Percentiles rank a stretch among this genome's conserved stretches.
Evolutionary conservation across 1,284 basidiomycete genomes (phyloP).

Genomic region (Heimioporus retisporus): DNA sequence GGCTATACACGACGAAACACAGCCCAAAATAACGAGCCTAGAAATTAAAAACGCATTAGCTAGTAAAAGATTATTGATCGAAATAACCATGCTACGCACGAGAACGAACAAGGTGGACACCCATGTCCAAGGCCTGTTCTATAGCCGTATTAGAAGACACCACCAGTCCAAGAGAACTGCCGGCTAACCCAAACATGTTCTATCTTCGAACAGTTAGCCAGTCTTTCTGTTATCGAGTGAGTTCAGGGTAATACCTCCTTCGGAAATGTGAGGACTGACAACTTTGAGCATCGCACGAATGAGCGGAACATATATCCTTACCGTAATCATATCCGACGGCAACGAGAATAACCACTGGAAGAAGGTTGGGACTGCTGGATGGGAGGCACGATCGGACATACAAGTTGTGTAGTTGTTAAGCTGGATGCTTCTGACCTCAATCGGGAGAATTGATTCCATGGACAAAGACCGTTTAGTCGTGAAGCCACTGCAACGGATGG

Average conservation of each 20-base stretch:
- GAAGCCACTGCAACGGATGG: no score
- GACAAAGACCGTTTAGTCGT: no score
- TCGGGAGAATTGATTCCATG: no score
- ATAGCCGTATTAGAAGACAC: not conserved
- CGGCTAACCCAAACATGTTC: slow-evolving; percentile 4
- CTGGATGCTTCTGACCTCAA: not conserved
- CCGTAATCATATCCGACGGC: not conserved
- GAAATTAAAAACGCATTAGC: not conserved
- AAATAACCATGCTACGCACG: not conserved
- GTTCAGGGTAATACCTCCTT: not conserved
- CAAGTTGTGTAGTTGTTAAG: not conserved
- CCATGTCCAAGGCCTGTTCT: not conserved
- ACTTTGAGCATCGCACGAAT: not conserved
- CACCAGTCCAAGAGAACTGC: no score
- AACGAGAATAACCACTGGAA: not conserved
- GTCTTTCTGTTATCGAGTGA: not conserved
- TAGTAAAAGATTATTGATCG: no score
- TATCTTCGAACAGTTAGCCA: not conserved
- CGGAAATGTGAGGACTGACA: not conserved
- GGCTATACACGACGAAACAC: not conserved
- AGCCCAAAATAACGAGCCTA: not conserved
- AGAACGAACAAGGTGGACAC: not conserved
- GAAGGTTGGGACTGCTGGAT: not conserved
- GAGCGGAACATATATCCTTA: not conserved
- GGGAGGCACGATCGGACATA: not conserved